Base-by-base conservation (phyloP, 176 grass and related monocot genomes). In the Triticum turgidum region DNA sequence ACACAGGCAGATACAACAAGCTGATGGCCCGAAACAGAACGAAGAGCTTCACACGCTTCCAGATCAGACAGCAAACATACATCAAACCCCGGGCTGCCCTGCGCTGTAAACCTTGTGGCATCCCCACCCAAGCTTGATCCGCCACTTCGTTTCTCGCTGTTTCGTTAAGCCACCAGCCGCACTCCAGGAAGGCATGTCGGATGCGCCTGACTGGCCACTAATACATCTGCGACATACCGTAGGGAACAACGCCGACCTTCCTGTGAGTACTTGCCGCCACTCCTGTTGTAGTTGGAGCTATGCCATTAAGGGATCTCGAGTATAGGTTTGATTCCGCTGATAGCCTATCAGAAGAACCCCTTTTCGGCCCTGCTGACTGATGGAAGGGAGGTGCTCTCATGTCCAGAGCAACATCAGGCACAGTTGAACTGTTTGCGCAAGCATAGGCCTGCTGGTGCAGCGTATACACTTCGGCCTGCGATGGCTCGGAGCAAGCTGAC, bases 311-410 rank as follows among this genome's bases (percentile, higher is more conserved):
- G 17, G 92, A 85, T 80, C 93, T 82, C 12, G 83, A 63, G 81
- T 92, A 84, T 21, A 95, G 54, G 81, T 78, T 92, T 83, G 91
- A 62, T 45, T 92, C 91, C 68, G 91, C 61, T 58, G 86, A 12
- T 47, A 92, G 77, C 76, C 85, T 89, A 69, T 89, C 89, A 27
- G 81, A 86, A 62, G 88, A 69, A 82, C 84, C 86, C 59, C 77
- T 52, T 90, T 82, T 92, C 10, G 77, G 75, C 59, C 34, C 91
- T 76, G 81, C 80, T 65, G 86, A 79, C 65, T 89, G 80, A 80
- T 92, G 93, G 73, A 94, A 99, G 65, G 90, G 97, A 58, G 97
- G 80, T 71, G 97, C 94, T 86, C 97, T 93, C 97, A 94, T 98
- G 92, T 99, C 91, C 24, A 99, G 87, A 84, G 90, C 84, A 76